Percentiles rank a stretch among this genome's conserved stretches.
phyloP scores from a whole-genome alignment of 2,329 filamentous ascomycete genomes.

The Diaporthe nobilis region DNA sequence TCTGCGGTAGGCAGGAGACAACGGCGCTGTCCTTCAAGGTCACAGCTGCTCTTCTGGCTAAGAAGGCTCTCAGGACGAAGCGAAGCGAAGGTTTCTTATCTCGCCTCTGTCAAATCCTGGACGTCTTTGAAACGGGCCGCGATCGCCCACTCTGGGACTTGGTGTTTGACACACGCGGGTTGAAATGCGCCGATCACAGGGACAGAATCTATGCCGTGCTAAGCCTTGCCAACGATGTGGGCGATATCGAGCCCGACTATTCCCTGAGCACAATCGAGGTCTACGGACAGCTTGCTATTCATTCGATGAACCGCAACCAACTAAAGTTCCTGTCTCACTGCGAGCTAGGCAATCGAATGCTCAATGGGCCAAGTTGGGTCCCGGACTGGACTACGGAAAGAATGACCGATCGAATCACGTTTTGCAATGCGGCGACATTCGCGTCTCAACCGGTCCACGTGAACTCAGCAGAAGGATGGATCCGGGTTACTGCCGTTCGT shows the following conservation, averaged over 20 bases:
- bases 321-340: neutral
- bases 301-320: fast-evolving
- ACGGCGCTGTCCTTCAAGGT: neutral
- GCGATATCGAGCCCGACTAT: neutral
- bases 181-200: neutral
- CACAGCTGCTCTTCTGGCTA: neutral
- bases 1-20: neutral
- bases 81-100: too few species aligned
- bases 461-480: neutral
- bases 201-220: neutral
- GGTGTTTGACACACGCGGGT: neutral
- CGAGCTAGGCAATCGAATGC: neutral
- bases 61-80: neutral
- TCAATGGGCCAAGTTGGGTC: neutral
- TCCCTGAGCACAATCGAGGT: neutral
- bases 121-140: too few species aligned
- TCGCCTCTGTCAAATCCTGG: too few species aligned
- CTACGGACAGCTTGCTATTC: neutral
- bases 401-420: neutral
- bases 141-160: neutral
- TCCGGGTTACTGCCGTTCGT: neutral
- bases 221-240: neutral
- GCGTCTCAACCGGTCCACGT: neutral
- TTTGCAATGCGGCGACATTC: neutral
- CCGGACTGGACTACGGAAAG: neutral